phyloP scores from a whole-genome alignment of 139 green algal genomes.

The Chlamydomonas eustigma region DNA sequence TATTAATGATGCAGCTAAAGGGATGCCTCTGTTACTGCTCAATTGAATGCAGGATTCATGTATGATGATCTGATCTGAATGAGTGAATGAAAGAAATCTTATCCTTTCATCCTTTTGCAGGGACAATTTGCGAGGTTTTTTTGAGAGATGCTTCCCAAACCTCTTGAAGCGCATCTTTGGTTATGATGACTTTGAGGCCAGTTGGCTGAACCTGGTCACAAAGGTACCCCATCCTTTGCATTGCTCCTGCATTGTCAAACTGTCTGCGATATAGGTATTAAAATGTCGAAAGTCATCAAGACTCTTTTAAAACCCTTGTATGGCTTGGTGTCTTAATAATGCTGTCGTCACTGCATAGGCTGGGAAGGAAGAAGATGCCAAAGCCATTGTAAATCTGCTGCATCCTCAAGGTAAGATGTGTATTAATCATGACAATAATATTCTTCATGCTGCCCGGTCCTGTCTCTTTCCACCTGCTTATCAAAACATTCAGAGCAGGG shows the following conservation, averaged over 20 bases:
- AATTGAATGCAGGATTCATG: no score
- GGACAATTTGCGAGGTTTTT: constrained; percentile 79
- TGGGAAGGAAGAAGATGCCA: constrained; percentile 50
- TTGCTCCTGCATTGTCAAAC: no score
- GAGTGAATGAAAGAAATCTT: neutral
- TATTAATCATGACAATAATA: no score
- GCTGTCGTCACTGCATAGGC: constrained; percentile 26
- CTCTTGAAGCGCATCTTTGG: constrained; percentile 74
- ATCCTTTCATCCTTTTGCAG: constrained; percentile 29
- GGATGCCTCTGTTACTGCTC: neutral
- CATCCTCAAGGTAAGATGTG: constrained; percentile 12
- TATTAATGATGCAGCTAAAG: neutral
- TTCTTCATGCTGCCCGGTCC: no score
- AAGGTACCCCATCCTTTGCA: no score
- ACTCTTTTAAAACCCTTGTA: no score
- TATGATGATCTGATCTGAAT: neutral
- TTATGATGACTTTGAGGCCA: constrained; percentile 64
- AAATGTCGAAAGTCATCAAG: no score
- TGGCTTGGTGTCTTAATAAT: neutral
- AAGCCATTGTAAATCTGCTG: constrained; percentile 56
- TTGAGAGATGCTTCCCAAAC: constrained; percentile 72
- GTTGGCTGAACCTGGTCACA: constrained; percentile 62
- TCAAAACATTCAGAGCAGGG: no score
- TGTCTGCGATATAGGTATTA: no score
- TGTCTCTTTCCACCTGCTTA: no score